phyloP scores from a whole-genome alignment of 495 filamentous ascomycete genomes.

The Neurospora sp. region DNA sequence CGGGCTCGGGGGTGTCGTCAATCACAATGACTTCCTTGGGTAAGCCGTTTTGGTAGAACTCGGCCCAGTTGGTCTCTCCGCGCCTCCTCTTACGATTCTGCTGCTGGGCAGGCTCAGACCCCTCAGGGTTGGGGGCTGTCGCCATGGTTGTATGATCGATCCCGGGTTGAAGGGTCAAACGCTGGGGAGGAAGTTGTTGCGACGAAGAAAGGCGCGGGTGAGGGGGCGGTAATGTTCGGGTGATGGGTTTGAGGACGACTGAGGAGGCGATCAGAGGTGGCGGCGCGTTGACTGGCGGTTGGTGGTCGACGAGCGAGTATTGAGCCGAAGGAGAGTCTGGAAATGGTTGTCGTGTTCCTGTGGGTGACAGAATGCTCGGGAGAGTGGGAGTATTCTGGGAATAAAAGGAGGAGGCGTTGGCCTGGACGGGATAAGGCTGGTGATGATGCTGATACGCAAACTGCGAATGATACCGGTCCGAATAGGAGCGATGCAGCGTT shows the following conservation, averaged over 20 bases:
- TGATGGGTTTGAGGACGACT: neutral
- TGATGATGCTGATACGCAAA: slow-evolving; percentile 7
- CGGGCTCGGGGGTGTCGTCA: slow-evolving; percentile 72
- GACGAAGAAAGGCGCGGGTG: neutral
- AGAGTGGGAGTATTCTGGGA: neutral
- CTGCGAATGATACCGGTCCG: slow-evolving; percentile 54
- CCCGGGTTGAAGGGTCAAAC: slow-evolving; percentile 10
- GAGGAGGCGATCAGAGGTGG: slow-evolving; percentile 20
- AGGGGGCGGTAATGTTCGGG: neutral
- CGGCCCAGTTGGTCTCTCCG: slow-evolving; percentile 65
- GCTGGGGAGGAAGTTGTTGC: neutral
- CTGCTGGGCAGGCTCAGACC: slow-evolving; percentile 18
- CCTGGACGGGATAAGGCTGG: slow-evolving; percentile 16
- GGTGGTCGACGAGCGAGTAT: slow-evolving; percentile 23
- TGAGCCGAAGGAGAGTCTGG: slow-evolving; percentile 37
- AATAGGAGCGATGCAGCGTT: slow-evolving; percentile 62
- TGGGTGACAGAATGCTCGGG: neutral
- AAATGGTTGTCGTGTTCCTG: slow-evolving; percentile 18
- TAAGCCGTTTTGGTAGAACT: slow-evolving; percentile 86
- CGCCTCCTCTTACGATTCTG: slow-evolving; percentile 43
- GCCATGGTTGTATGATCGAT: slow-evolving; percentile 28
- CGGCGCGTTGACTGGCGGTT: slow-evolving; percentile 25
- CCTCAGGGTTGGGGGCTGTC: slow-evolving; percentile 18
- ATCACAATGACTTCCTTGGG: slow-evolving; percentile 95
- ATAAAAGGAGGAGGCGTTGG: slow-evolving; percentile 33